Base-by-base conservation (phyloP, 148 eudicot species). In the Silene latifolia region DNA sequence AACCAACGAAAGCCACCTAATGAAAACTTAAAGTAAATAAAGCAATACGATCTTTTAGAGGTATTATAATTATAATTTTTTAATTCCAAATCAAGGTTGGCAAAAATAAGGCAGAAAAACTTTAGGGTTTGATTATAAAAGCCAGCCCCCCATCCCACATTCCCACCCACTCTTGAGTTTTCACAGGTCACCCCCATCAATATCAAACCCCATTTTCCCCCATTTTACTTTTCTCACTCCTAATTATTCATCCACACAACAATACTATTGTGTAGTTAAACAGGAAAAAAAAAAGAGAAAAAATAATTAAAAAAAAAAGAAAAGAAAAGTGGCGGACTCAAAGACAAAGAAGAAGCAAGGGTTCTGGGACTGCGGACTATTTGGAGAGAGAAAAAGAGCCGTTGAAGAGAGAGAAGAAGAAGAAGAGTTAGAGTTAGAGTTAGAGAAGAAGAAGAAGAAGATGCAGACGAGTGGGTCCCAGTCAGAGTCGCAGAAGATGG, bases 381-480 rank as follows among this genome's bases (percentile, higher is more conserved):
- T 67, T 44, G 20, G 53, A 39, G 71, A 18, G 14, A 67, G 71
- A 42, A 67, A 67, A 67, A 39, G 51, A 67, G 71, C 54, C 54
- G 54, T 67, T 67, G 71, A 7, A n/a, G 71, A 39, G 25, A 20
- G 14, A n/a, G 71, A 67, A 44, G 39, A 51, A 51, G 56, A 62
- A 24, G 66, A 62, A 62, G 24, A 24, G 65, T 39, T 39, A 39
- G 65, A 62, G 10, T n/a, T n/a, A 62, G 24, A 24, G 65, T 39
- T 39, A 39, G 65, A 62, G n/a, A n/a, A n/a, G 12, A 48, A 53
- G 20, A 69, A 51, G 69, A 47, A 20, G 15, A 84, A 39, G 83
- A 85, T 77, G 84, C 79, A 78, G 75, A 79, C 74, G 11, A 76
- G 77, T 72, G 76, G n/a, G 76, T 72, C 70, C 62, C 60, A 63